Percentiles rank a stretch among this genome's conserved stretches.
These are phyloP conservation scores for Begonia fuchsioides DNA, from an alignment of 306 rosid species.

Conservation along the genomic window DNA sequence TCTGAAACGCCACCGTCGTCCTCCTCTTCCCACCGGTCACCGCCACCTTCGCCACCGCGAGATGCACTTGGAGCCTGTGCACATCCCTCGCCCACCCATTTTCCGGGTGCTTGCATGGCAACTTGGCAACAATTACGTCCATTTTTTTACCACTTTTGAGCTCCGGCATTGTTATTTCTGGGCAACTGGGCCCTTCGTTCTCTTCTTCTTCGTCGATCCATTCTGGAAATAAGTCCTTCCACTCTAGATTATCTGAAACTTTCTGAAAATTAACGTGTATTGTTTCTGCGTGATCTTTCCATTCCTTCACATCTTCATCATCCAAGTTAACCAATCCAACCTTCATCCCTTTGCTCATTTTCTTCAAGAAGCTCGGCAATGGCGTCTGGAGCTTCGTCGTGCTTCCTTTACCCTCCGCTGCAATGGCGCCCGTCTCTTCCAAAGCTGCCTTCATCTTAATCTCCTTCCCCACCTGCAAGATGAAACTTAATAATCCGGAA, in stretches of 20 bases:
- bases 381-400: conserved; percentile 39
- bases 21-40: conserved; percentile 44
- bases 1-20: conserved; percentile 44
- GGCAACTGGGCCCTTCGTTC: conserved; percentile 61
- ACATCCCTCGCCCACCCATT: conserved; percentile 74
- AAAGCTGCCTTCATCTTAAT: conserved; percentile 45
- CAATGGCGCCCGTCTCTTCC: conserved; percentile 20
- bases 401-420: conserved; percentile 12
- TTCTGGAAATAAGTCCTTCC: conserved; percentile 85
- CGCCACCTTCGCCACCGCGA: conserved; percentile 47
- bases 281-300: conserved; percentile 27
- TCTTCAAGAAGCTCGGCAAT: conserved; percentile 39
- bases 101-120: conserved; percentile 57
- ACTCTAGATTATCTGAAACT: conserved; percentile 54
- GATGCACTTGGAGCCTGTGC: conserved; percentile 60
- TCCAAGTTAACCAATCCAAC: conserved; percentile 80
- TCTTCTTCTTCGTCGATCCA: conserved; percentile 97
- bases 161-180: conserved; percentile 79
- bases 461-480: conserved; percentile 31
- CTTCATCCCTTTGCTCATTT: conserved; percentile 38
- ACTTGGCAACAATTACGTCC: conserved; percentile 54
- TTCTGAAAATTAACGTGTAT: conserved; percentile 26
- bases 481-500: background rate
- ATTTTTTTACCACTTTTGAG: conserved; percentile 18
- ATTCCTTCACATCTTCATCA: conserved; percentile 34